These are phyloP conservation scores for Durusdinium trenchii DNA, from an alignment of 73 alveolate genomes.

Conservation along the genomic window DNA sequence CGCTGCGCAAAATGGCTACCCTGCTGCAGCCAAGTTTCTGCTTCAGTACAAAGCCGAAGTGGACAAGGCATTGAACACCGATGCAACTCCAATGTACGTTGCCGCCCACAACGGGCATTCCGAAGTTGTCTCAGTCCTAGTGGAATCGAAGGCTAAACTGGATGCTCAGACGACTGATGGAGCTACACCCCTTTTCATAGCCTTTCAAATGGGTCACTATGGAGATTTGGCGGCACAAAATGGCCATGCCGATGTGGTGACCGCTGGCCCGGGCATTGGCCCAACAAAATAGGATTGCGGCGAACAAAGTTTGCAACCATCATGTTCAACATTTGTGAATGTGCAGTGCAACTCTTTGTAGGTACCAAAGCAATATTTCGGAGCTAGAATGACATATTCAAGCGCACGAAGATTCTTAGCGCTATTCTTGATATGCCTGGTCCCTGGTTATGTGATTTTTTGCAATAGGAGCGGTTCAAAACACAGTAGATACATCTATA, in stretches of 20 bases:
- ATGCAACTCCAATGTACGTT: conserved; percentile 44
- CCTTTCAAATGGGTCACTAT: conserved; percentile 15
- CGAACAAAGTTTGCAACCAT: not conserved
- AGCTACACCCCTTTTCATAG: conserved; percentile 30
- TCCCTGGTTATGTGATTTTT: too few relatives aligned
- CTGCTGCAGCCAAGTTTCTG: not conserved
- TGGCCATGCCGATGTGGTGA: not conserved
- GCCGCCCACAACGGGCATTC: conserved; percentile 1
- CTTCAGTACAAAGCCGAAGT: not conserved
- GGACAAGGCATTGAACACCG: not conserved
- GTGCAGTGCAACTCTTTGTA: too few relatives aligned
- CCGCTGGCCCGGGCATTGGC: too few relatives aligned
- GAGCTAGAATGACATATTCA: too few relatives aligned
- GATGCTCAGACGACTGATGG: not conserved
- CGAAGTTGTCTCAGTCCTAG: not conserved
- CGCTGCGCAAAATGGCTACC: not conserved
- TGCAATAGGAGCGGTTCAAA: too few relatives aligned
- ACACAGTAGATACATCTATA: too few relatives aligned
- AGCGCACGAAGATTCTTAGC: too few relatives aligned
- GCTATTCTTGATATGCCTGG: too few relatives aligned
- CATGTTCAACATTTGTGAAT: too few relatives aligned
- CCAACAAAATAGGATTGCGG: too few relatives aligned
- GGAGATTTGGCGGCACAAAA: conserved; percentile 29
- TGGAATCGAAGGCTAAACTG: not conserved
- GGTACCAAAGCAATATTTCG: too few relatives aligned